Percentiles rank a stretch among this genome's conserved stretches.
Evolutionary conservation across 306 rosid species (phyloP).

Genomic region (Morella rubra): DNA sequence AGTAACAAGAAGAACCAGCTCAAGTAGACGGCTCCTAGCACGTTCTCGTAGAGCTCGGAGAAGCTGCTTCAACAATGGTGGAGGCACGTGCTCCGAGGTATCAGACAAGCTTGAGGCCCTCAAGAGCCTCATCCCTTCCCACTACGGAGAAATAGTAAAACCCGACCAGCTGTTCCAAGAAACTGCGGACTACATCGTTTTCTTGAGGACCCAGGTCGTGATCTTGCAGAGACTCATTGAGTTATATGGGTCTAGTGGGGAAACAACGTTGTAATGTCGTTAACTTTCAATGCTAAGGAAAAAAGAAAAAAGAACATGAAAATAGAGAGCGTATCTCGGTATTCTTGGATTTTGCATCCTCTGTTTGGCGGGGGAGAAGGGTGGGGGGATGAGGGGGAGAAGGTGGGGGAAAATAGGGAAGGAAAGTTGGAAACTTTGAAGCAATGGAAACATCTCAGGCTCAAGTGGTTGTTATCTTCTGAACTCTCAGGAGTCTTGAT

Average conservation of each 20-base stretch:
- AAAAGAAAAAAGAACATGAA: not conserved
- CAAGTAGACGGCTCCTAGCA: slow-evolving; percentile 25
- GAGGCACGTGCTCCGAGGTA: slow-evolving; percentile 43
- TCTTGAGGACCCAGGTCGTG: slow-evolving; percentile 57
- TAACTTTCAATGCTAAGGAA: slow-evolving; percentile 24
- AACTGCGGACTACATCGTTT: slow-evolving; percentile 86
- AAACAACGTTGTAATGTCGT: slow-evolving; percentile 43
- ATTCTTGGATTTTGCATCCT: slow-evolving; percentile 38
- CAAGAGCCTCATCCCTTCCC: slow-evolving; percentile 63
- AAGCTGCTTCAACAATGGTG: slow-evolving; percentile 39
- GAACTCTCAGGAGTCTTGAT: slow-evolving; percentile 10
- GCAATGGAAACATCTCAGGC: slow-evolving; percentile 31
- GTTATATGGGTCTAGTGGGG: slow-evolving; percentile 53
- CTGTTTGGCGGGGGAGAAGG: slow-evolving; percentile 46
- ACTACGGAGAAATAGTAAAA: slow-evolving; percentile 32
- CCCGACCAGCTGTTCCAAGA: slow-evolving; percentile 68
- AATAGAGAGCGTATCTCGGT: slow-evolving; percentile 1
- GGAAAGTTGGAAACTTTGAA: slow-evolving; percentile 28
- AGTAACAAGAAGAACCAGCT: slow-evolving; percentile 8
- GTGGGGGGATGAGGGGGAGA: slow-evolving; percentile 16
- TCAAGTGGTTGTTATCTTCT: slow-evolving; percentile 8
- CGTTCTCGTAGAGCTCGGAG: slow-evolving; percentile 30
- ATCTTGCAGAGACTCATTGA: slow-evolving; percentile 75
- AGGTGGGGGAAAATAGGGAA: not conserved
- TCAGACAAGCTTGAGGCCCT: slow-evolving; percentile 58